Conservation (phyloP, 23 red algal genomes). For the Gracilariopsis chorda region DNA sequence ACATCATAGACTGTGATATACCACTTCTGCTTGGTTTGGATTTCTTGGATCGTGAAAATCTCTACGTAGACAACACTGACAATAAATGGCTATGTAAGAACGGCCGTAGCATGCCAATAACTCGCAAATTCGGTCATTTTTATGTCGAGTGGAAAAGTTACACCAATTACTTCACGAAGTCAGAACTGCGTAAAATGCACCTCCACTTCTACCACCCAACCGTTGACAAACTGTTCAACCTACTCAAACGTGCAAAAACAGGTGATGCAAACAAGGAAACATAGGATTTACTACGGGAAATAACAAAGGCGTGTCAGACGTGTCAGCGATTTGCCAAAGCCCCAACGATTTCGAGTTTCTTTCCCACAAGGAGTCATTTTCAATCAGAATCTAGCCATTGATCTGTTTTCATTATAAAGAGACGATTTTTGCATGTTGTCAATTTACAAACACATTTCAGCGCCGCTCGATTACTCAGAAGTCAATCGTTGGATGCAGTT, state of each 20-base stretch:
- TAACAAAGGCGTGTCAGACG: neutral
- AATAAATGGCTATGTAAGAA: too few relatives aligned
- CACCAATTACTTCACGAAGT: neutral
- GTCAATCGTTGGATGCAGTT: neutral
- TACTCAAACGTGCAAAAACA: slow-evolving; percentile 36
- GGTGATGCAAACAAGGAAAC: neutral
- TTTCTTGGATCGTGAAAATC: too few relatives aligned
- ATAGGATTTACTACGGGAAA: neutral
- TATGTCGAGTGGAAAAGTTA: neutral
- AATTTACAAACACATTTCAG: neutral
- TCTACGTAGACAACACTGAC: too few relatives aligned
- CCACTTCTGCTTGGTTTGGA: too few relatives aligned
- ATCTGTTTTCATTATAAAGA: slow-evolving; percentile 7
- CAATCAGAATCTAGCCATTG: neutral
- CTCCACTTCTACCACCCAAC: slow-evolving; percentile 39
- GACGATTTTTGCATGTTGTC: slow-evolving; percentile 9
- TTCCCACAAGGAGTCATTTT: neutral
- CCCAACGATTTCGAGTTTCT: neutral
- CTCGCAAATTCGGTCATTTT: slow-evolving; percentile 44
- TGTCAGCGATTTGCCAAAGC: neutral
- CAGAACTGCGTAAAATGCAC: slow-evolving; percentile 32
- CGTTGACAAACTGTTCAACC: slow-evolving; percentile 2
- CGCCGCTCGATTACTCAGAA: neutral
- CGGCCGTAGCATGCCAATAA: too few relatives aligned
- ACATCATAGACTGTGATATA: too few relatives aligned